Base-by-base conservation (phyloP, 139 green algal species). In the Chlorella sp. region DNA sequence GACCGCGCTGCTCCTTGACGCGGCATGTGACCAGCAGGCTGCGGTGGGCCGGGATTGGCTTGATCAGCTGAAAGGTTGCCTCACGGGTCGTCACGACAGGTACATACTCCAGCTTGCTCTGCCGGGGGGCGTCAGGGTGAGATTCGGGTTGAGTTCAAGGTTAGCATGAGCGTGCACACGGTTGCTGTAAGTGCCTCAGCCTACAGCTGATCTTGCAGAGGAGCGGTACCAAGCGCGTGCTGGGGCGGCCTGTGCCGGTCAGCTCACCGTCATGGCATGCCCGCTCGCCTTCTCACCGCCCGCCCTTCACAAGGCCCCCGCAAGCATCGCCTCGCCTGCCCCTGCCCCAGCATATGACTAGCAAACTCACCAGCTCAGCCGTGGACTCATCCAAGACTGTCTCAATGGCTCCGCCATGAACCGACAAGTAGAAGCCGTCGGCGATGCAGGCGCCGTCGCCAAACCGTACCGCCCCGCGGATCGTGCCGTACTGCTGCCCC, bases 401-500 rank as follows among this genome's bases (percentile, higher is more conserved):
- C 90, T 94, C 91, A n/a, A 94, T 87, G 22, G 88, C 87, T 69
- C 92, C 92, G 30, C 92, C 92, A 37, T 94, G 92, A 1, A 82
- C 92, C 3, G 61, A 64, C 61, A 94, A 73, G 57, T 39, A 91
- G 36, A 82, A 94, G 60, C 89, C 92, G 42, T 71, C 87, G 34
- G 88, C 92, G 37, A 94, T 94, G 69, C 39, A 81, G 28, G 92
- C 92, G 11, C 84, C 36, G 34, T 92, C 88, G 0, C 88, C 91
- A 80, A 94, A 83, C 14, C 92, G 83, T 26, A 93, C 91, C 2
- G 79, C 88, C 22, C 91, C 92, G 32, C 64, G 4, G 4, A 94
- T n/a, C 14, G 26, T 75, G 21, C 92, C 91, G 18, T 86, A 57
- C 26, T 75, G n/a, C 40, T 78, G 82, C 2, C 73, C 81, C 9